A percentile compares a stretch with the other conserved stretches of the same genome.
Evolutionary conservation across 495 filamentous ascomycete genomes (phyloP).

Genomic region (Hyaloscypha hepaticicola): DNA sequence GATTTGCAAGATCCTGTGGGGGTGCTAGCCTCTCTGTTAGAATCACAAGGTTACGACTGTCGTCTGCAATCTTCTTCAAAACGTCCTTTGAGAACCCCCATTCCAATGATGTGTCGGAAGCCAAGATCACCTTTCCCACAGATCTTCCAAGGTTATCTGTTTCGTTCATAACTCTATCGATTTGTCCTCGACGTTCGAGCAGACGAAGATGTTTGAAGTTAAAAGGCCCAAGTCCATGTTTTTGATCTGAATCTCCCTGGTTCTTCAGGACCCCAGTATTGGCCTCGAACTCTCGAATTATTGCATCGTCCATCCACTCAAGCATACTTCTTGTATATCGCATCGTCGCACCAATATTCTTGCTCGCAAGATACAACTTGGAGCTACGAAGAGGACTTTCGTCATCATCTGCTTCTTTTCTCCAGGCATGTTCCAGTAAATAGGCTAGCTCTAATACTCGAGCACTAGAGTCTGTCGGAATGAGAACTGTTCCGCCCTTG

Average conservation of each 20-base stretch:
- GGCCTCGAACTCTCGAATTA: slow-evolving; percentile 87
- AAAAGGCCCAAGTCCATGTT: slow-evolving; percentile 67
- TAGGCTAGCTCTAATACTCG: slow-evolving; percentile 92
- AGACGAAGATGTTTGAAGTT: slow-evolving; percentile 84
- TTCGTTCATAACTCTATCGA: slow-evolving; percentile 59
- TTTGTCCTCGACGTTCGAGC: slow-evolving; percentile 71
- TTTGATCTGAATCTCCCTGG: slow-evolving; percentile 41
- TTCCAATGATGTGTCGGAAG: slow-evolving; percentile 83
- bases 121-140: slow-evolving; percentile 75
- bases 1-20: slow-evolving; percentile 37
- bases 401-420: slow-evolving; percentile 54
- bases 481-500: slow-evolving; percentile 88
- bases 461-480: slow-evolving; percentile 93
- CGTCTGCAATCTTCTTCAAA: slow-evolving; percentile 67
- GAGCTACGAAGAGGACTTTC: slow-evolving; percentile 65
- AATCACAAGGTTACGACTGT: slow-evolving; percentile 77
- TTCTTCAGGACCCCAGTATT: slow-evolving; percentile 44
- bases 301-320: slow-evolving; percentile 97
- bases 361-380: slow-evolving; percentile 79
- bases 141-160: slow-evolving; percentile 38
- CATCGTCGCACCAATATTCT: slow-evolving; percentile 78
- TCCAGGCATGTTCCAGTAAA: slow-evolving; percentile 88
- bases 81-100: slow-evolving; percentile 96
- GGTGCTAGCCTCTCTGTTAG: slow-evolving; percentile 67
- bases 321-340: slow-evolving; percentile 89